Evolutionary conservation across 352 stramenopile species (phyloP).

Genomic region (Pythium vanterpoolii): DNA sequence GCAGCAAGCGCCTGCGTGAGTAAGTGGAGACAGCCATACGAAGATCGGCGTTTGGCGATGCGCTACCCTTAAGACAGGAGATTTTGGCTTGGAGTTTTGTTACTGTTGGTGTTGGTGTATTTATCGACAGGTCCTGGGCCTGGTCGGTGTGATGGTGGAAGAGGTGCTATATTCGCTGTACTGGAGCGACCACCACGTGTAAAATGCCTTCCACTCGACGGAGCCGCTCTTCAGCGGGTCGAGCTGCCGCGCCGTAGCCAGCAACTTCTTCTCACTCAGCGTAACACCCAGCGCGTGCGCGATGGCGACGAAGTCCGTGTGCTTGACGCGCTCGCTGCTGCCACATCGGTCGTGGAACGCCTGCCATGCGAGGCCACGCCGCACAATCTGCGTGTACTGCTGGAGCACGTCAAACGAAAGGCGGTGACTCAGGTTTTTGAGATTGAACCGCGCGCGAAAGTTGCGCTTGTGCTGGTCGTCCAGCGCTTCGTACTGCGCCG

Average conservation of each 20-base stretch:
- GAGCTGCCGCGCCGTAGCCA: constrained; percentile 36
- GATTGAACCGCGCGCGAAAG: constrained; percentile 54
- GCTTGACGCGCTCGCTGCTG: constrained; percentile 23
- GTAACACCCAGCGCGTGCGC: constrained; percentile 39
- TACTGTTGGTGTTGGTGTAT: not conserved
- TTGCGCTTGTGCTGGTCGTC: constrained; percentile 42
- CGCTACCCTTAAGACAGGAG: not conserved
- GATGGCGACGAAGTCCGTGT: constrained; percentile 48
- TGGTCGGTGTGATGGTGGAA: not conserved
- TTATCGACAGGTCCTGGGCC: not conserved
- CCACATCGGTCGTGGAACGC: constrained; percentile 37
- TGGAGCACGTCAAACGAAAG: constrained; percentile 61
- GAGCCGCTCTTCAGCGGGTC: constrained; percentile 51
- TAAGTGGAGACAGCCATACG: not conserved
- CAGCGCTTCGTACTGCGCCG: constrained; percentile 54
- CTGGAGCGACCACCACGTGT: constrained; percentile 57
- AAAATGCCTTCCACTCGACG: constrained; percentile 61
- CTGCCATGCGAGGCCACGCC: constrained; percentile 52
- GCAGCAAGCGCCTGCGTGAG: constrained; percentile 15
- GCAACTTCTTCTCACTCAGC: constrained; percentile 44
- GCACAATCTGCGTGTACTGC: constrained; percentile 61
- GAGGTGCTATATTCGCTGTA: constrained; percentile 21
- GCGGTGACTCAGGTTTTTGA: constrained; percentile 55
- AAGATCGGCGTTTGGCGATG: not conserved
- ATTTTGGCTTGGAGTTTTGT: not conserved